A percentile compares a stretch with the other conserved stretches of the same genome.
These are phyloP conservation scores for Babesia gibsoni DNA, from an alignment of 169 alveolate genomes.

Conservation along the genomic window DNA sequence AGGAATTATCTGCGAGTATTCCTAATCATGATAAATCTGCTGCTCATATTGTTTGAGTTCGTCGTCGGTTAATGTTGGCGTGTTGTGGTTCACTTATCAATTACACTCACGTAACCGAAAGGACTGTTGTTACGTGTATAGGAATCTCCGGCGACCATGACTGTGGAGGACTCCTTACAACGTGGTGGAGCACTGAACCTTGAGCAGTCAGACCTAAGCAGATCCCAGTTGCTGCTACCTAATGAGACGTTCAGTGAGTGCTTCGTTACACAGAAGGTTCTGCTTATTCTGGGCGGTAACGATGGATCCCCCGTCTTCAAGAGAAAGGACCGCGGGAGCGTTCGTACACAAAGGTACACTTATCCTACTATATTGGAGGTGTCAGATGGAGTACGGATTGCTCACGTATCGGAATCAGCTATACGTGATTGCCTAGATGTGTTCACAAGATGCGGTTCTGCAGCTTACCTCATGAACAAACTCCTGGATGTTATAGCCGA, in stretches of 20 bases:
- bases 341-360: neutral
- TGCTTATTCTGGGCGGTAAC: conserved; percentile 15
- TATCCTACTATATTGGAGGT: neutral
- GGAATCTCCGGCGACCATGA: too few species aligned
- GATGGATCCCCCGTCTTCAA: conserved; percentile 20
- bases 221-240: neutral
- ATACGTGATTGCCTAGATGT: neutral
- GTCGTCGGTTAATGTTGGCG: conserved; percentile 24
- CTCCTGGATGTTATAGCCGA: neutral
- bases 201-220: too few species aligned
- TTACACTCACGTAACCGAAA: too few species aligned
- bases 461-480: neutral
- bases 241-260: conserved; percentile 6
- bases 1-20: conserved; percentile 61
- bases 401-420: conserved; percentile 29
- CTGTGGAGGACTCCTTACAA: too few species aligned
- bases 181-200: too few species aligned
- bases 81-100: too few species aligned
- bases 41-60: conserved; percentile 52
- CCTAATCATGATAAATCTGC: conserved; percentile 34
- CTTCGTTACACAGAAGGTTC: neutral
- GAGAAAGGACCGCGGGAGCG: neutral
- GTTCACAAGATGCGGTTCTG: conserved; percentile 16
- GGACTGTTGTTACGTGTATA: too few species aligned
- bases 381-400: neutral